Evolutionary conservation across 2,329 filamentous ascomycete species (phyloP).

Genomic region (Pestalotiopsis sp.): DNA sequence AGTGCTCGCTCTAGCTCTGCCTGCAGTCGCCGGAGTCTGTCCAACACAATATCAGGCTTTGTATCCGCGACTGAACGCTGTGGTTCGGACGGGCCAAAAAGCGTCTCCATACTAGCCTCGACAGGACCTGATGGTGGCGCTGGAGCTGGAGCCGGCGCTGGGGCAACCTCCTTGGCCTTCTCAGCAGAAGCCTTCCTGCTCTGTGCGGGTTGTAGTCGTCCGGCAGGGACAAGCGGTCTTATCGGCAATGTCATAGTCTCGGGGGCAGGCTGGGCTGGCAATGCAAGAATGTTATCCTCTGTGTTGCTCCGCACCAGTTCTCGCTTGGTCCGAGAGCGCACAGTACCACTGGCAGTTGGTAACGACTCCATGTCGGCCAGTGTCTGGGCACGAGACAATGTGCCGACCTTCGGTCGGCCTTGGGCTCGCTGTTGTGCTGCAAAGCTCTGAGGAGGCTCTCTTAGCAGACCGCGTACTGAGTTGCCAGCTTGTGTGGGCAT

Average conservation of each 20-base stretch:
- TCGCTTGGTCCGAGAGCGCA: constrained; percentile 28
- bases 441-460: constrained; percentile 63
- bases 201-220: constrained; percentile 7
- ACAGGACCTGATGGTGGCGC: neutral
- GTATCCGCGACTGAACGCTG: constrained; percentile 51
- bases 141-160: constrained; percentile 11
- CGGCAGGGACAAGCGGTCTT: constrained; percentile 16
- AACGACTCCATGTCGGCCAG: constrained; percentile 29
- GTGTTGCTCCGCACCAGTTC: constrained; percentile 27
- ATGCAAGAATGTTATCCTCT: constrained; percentile 22
- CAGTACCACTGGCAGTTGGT: constrained; percentile 27
- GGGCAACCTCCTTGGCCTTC: constrained; percentile 13
- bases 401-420: constrained; percentile 39
- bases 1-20: constrained; percentile 62
- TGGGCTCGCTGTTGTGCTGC: constrained; percentile 65
- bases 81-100: constrained; percentile 58
- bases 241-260: constrained; percentile 15
- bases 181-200: constrained; percentile 3
- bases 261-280: constrained; percentile 16
- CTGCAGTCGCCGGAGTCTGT: constrained; percentile 57
- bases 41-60: constrained; percentile 57
- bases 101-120: constrained; percentile 29
- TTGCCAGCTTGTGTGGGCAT: constrained; percentile 22
- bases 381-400: constrained; percentile 30
- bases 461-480: constrained; percentile 43